phyloP scores from a whole-genome alignment of 2,329 filamentous ascomycete genomes.

The Rugonectria rugulosa region DNA sequence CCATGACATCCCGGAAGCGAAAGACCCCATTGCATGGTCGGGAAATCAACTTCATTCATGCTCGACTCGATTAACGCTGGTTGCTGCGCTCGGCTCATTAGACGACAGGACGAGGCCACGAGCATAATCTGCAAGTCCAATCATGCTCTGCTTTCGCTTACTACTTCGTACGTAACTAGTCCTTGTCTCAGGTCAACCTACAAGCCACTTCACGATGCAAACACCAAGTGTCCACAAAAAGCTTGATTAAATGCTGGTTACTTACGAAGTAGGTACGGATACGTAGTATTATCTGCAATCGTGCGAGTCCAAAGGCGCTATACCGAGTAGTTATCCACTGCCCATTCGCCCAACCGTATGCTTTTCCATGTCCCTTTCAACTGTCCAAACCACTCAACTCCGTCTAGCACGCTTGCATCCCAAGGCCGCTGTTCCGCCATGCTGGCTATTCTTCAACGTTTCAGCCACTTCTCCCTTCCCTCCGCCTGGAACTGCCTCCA shows the following conservation, averaged over 20 bases:
- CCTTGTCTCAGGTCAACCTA: not conserved
- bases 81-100: not conserved
- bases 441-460: not conserved
- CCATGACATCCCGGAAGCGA: not conserved
- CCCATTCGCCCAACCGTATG: not conserved
- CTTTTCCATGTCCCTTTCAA: not conserved
- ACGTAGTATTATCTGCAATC: too few species aligned
- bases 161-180: too few species aligned
- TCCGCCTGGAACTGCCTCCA: not conserved
- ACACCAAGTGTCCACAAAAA: constrained; percentile 6
- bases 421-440: not conserved
- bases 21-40: constrained; percentile 6
- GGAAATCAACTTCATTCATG: constrained; percentile 13
- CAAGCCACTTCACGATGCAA: too few species aligned
- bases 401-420: constrained; percentile 1
- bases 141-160: not conserved
- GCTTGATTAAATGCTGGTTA: not conserved
- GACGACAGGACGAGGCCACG: not conserved
- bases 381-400: not conserved
- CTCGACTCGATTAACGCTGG: constrained; percentile 1
- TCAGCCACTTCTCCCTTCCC: not conserved
- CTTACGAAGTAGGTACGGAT: too few species aligned
- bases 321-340: not conserved
- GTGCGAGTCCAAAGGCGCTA: not conserved
- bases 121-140: not conserved